Percentiles rank a stretch among this genome's conserved stretches.
Evolutionary conservation across 1,139 yeast species (phyloP).

Genomic region (Suhomyces guaymorum): DNA sequence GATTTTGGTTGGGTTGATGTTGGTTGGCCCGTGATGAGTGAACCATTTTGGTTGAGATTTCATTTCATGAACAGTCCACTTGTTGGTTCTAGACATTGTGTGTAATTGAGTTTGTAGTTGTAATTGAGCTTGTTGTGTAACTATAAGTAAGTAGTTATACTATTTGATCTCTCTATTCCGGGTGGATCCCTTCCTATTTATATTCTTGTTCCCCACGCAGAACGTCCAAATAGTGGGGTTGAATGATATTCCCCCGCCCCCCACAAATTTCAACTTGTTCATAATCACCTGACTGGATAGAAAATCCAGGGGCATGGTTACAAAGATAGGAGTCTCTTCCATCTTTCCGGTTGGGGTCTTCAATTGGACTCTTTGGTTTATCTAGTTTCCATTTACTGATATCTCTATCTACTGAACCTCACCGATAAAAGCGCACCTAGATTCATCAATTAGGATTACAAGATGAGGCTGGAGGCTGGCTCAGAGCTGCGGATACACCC

Average conservation of each 20-base stretch:
- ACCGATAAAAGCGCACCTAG: no score
- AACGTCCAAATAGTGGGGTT: constrained; percentile 5
- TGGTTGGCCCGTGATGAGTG: constrained; percentile 68
- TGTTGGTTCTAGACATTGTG: constrained; percentile 79
- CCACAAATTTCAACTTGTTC: constrained; percentile 1
- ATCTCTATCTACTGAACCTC: no score
- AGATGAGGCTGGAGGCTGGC: no score
- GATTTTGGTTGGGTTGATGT: constrained; percentile 69
- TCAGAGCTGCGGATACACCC: no score
- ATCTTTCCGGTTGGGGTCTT: no score
- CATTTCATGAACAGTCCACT: constrained; percentile 69
- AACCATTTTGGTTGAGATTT: constrained; percentile 68
- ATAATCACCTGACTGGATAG: not conserved
- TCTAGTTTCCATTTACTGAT: no score
- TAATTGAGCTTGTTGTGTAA: not conserved
- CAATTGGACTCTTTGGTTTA: no score
- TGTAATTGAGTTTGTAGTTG: not conserved
- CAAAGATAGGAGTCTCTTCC: no score
- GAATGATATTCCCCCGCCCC: constrained; percentile 11
- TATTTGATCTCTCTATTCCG: no score
- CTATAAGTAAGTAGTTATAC: no score
- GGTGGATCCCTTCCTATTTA: constrained; percentile 11
- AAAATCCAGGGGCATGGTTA: no score
- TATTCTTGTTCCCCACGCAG: constrained; percentile 7
- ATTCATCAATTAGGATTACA: no score